Conservation (phyloP, 768 basidiomycete genomes). For the Russula abietina region DNA sequence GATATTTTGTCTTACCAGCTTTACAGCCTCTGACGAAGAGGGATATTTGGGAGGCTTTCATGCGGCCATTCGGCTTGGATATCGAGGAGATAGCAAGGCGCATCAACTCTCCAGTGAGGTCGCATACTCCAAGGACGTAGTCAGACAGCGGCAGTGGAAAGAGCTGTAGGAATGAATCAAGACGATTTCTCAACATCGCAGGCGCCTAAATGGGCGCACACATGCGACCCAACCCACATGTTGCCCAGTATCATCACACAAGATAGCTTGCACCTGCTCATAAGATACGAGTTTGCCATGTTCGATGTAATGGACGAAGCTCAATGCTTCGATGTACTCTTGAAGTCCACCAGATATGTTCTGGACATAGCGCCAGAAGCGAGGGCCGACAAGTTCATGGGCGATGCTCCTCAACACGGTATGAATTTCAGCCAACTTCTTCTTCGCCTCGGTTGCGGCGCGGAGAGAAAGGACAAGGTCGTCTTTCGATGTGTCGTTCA, state of each 20-base stretch:
- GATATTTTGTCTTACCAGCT: slow-evolving; percentile 43
- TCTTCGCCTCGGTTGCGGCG: slow-evolving; percentile 47
- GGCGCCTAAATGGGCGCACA: neutral
- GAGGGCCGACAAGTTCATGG: slow-evolving; percentile 56
- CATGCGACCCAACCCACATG: slow-evolving; percentile 11
- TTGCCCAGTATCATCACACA: slow-evolving; percentile 53
- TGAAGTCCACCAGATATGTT: slow-evolving; percentile 79
- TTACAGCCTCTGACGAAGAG: slow-evolving; percentile 69
- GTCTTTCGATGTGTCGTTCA: slow-evolving; percentile 38
- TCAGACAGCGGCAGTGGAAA: slow-evolving; percentile 74
- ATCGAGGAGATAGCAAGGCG: slow-evolving; percentile 86
- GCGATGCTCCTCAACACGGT: slow-evolving; percentile 55
- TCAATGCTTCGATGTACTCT: slow-evolving; percentile 92
- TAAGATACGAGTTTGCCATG: slow-evolving; percentile 61
- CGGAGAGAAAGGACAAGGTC: slow-evolving; percentile 35
- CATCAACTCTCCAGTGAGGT: slow-evolving; percentile 97
- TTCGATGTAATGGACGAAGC: slow-evolving; percentile 82
- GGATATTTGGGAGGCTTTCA: slow-evolving; percentile 57
- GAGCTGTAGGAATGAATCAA: slow-evolving; percentile 42
- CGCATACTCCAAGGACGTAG: slow-evolving; percentile 87
- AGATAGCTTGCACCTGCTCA: slow-evolving; percentile 55
- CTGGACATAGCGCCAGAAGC: slow-evolving; percentile 73
- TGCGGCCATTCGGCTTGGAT: slow-evolving; percentile 55
- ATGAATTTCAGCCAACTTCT: slow-evolving; percentile 64
- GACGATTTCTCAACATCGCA: neutral